Percentiles rank a stretch among this genome's conserved stretches.
These are phyloP conservation scores for Scytalidium lignicola DNA, from an alignment of 2,329 filamentous ascomycete genomes.

Conservation along the genomic window DNA sequence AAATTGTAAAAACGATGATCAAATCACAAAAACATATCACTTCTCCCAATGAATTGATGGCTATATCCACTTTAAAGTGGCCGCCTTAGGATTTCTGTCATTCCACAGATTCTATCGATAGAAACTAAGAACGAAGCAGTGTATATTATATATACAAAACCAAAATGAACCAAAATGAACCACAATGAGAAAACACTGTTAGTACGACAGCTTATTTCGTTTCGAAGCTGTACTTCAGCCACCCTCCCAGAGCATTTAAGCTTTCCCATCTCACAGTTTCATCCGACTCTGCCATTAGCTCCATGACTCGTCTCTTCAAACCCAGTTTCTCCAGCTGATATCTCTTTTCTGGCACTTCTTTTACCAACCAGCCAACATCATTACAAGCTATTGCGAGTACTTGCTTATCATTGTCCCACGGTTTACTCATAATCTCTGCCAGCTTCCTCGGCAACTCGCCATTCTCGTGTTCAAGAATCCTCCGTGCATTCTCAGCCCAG, in stretches of 20 bases:
- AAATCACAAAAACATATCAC: no score
- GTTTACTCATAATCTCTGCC: conserved; percentile 61
- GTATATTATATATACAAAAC: background rate
- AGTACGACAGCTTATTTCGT: conserved; percentile 18
- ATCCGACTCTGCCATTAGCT: conserved; percentile 65
- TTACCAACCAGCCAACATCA: conserved; percentile 65
- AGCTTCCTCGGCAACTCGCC: conserved; percentile 62
- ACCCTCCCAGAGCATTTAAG: conserved; percentile 67
- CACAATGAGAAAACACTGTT: no score
- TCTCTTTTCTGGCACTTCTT: conserved; percentile 65
- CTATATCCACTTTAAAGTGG: background rate
- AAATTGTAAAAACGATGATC: no score
- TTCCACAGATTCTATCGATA: background rate
- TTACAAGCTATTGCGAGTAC: conserved; percentile 71
- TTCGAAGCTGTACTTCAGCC: conserved; percentile 67
- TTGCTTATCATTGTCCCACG: conserved; percentile 66
- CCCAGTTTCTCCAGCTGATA: conserved; percentile 61
- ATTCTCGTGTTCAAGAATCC: conserved; percentile 62
- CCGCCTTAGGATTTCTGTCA: background rate
- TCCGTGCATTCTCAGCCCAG: conserved; percentile 67
- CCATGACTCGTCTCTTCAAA: conserved; percentile 66
- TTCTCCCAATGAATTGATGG: background rate
- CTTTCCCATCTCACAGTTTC: conserved; percentile 70
- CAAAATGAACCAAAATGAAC: background rate
- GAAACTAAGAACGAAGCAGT: background rate